These are phyloP conservation scores for Xylariaceae sp. DNA, from an alignment of 2,329 filamentous ascomycete genomes.

Conservation along the genomic window DNA sequence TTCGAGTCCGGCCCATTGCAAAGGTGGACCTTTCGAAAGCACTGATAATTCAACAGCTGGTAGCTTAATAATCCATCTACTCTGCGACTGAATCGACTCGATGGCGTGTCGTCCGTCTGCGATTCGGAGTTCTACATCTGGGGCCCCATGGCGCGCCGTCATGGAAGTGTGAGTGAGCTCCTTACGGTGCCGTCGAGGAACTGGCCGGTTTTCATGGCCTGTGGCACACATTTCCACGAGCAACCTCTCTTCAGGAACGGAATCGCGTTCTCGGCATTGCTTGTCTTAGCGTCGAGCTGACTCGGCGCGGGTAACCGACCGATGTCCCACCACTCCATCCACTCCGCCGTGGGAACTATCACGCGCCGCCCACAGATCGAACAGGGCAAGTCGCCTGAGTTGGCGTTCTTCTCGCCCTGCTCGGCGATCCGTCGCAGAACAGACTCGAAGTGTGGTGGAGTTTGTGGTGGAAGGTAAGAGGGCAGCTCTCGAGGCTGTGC, in stretches of 20 bases:
- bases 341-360: slow-evolving; percentile 45
- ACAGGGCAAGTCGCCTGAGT: slow-evolving; percentile 41
- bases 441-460: slow-evolving; percentile 30
- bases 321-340: slow-evolving; percentile 57
- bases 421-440: slow-evolving; percentile 32
- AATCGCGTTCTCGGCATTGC: slow-evolving; percentile 9
- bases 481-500: slow-evolving; percentile 35
- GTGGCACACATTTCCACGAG: slow-evolving; percentile 41
- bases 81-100: too few species aligned
- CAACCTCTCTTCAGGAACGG: slow-evolving; percentile 27
- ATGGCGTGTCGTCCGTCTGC: too few species aligned
- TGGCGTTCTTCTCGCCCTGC: slow-evolving; percentile 32
- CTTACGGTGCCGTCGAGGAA: not conserved
- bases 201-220: slow-evolving; percentile 6
- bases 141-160: too few species aligned
- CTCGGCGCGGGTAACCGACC: too few species aligned
- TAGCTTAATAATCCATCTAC: too few species aligned
- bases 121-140: too few species aligned
- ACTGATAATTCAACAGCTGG: too few species aligned
- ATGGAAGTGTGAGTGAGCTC: too few species aligned
- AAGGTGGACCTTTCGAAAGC: too few species aligned
- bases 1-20: too few species aligned
- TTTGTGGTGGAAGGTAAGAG: slow-evolving; percentile 33
- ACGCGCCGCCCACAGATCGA: slow-evolving; percentile 42
- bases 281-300: too few species aligned